Base-by-base conservation (phyloP, 768 basidiomycete genomes). In the Tulasnella sp. region DNA sequence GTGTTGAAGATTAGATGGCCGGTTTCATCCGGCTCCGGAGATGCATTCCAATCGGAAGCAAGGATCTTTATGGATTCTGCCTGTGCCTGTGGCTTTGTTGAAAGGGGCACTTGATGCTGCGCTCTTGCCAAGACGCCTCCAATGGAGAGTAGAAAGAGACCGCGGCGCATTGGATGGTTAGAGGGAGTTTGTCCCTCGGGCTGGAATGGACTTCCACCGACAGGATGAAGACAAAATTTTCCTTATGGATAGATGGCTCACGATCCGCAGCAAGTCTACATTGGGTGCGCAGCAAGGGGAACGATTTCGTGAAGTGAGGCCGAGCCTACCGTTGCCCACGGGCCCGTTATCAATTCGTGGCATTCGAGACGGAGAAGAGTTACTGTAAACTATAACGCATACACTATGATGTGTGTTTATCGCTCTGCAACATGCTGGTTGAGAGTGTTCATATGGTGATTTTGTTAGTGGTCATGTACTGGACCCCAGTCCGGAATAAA, bases 1-100 rank as follows among this genome's bases (percentile, higher is more conserved):
- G 42, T 74, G 75, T 76, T 72, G 58, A 80, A 80, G 10, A 80
- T 76, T 56, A 80, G 39, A 71, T 80, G 74, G 14, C 79, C 68
- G 0, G 75, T 80, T 46, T 58, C 79, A 46, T 80, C 79, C 24
- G 34, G 24, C 19, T 71, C 21, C 21, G 79, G 79, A 31, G 27
- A 44, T 27, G 6, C 44, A 44, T 27, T 75, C 75, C 75, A 52
- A 42, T 74, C 31, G n/a, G 21, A 52, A n/a, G 52, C 52, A 52
- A 52, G n/a, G 21, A 4, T 24, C 24, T 52, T 24, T 52, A 0
- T 24, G 24, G 8, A 24, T 5, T 52, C 24, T 4, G n/a, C 7
- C 52, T 52, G 6, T 24, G 12, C 52, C 21, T 21, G 52, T 52
- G 21, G 52, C n/a, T 52, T 34, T 68, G 12, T 36, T 14, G 62